Evolutionary conservation across 805 yeast genomes (phyloP).

Genomic region (Saccharomyces kudriavzevii): DNA sequence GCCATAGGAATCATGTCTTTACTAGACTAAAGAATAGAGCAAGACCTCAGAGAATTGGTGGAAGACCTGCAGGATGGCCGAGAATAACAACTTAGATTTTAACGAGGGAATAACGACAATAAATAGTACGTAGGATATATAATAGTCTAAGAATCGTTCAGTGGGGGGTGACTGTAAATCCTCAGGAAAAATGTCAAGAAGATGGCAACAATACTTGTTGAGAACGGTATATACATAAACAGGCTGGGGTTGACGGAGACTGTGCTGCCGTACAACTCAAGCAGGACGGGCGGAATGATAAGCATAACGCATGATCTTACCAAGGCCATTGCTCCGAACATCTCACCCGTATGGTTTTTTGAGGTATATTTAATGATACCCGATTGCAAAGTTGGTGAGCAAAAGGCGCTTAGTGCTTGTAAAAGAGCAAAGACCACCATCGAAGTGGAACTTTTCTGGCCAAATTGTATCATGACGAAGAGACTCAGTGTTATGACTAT

Average conservation of each 20-base stretch:
- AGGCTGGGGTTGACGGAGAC: constrained; percentile 33
- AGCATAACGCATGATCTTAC: constrained; percentile 44
- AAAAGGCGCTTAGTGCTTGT: constrained; percentile 41
- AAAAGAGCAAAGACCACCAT: constrained; percentile 30
- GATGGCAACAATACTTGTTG: constrained; percentile 11
- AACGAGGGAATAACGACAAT: background rate
- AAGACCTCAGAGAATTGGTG: background rate
- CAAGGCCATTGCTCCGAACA: constrained; percentile 62
- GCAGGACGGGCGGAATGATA: constrained; percentile 40
- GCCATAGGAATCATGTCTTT: background rate
- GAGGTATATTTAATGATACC: constrained; percentile 54
- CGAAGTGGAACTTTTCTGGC: constrained; percentile 12
- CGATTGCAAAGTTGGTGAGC: constrained; percentile 52
- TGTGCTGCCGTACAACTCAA: constrained; percentile 42
- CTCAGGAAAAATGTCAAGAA: constrained; percentile 15
- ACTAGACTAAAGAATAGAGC: too few species aligned
- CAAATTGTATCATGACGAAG: constrained; percentile 21
- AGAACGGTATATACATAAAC: constrained; percentile 29
- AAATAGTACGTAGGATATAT: background rate
- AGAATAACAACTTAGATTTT: background rate
- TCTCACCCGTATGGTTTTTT: constrained; percentile 55
- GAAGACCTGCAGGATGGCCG: background rate
- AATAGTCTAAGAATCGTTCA: background rate
- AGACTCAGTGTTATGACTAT: constrained; percentile 34
- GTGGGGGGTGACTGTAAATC: background rate